Conservation (phyloP, 2,329 filamentous ascomycete genomes). For the Alternaria infectoria region DNA sequence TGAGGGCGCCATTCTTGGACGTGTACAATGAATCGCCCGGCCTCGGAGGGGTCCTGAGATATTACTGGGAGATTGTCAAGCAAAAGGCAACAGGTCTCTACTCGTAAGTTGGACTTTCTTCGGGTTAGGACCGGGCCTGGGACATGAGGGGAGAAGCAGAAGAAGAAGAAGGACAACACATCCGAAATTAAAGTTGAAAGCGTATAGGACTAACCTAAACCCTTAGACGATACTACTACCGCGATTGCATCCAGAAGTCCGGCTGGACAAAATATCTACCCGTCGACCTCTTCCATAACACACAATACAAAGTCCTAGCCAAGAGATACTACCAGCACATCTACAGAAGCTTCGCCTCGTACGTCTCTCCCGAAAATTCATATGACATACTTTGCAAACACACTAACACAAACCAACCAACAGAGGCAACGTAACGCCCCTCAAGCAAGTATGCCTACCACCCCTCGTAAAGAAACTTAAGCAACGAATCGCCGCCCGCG, state of each 20-base stretch:
- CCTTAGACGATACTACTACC: conserved; percentile 21
- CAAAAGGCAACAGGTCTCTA: conserved; percentile 21
- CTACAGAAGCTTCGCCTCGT: conserved; percentile 64
- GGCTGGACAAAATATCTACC: conserved; percentile 19
- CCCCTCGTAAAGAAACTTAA: conserved; percentile 60
- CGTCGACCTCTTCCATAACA: conserved; percentile 17
- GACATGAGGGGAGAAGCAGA: background rate
- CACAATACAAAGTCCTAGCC: conserved; percentile 48
- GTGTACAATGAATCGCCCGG: conserved; percentile 8
- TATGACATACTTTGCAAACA: background rate
- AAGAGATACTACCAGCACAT: conserved; percentile 66
- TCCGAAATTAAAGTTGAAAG: background rate
- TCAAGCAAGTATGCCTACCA: conserved; percentile 59
- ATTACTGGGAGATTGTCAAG: conserved; percentile 30
- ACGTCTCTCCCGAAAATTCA: background rate
- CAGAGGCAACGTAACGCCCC: conserved; percentile 26
- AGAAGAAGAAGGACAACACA: background rate
- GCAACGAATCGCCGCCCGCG: conserved; percentile 61
- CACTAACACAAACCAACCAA: conserved; percentile 7
- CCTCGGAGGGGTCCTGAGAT: conserved; percentile 11
- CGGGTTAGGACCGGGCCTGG: background rate
- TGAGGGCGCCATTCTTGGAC: conserved; percentile 22
- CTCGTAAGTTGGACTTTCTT: conserved; percentile 16
- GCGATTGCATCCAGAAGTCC: conserved; percentile 18
- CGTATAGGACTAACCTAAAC: conserved; percentile 3